Evolutionary conservation across 352 stramenopile genomes (phyloP).

Genomic region (Globisporangium irregulare): DNA sequence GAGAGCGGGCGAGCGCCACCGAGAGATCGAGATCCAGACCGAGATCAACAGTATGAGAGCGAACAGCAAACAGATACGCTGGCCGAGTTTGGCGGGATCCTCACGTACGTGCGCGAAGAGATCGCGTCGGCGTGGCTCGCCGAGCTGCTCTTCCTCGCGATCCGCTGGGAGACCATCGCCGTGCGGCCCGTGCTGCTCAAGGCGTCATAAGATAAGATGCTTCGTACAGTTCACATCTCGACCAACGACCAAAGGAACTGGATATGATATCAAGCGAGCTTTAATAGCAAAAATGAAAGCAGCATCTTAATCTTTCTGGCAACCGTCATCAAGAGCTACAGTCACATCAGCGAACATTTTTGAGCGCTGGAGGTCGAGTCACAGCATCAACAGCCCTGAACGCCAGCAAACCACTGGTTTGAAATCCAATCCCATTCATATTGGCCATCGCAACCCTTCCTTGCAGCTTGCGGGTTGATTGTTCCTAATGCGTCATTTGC

Average conservation of each 20-base stretch:
- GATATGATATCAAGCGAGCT: too few species aligned
- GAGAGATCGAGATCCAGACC: neutral
- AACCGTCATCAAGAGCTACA: too few species aligned
- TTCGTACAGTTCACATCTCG: too few species aligned
- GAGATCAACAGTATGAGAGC: neutral
- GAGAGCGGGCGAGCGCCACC: slow-evolving; percentile 12
- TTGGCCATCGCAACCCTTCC: too few species aligned
- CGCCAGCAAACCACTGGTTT: too few species aligned
- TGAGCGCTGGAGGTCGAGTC: too few species aligned
- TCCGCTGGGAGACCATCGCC: slow-evolving; percentile 51
- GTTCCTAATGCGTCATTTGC: neutral
- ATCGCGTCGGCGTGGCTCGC: slow-evolving; percentile 44
- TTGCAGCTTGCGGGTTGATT: neutral
- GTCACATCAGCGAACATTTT: too few species aligned
- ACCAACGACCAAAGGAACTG: too few species aligned
- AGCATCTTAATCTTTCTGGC: too few species aligned
- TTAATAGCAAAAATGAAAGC: too few species aligned
- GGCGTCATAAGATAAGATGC: slow-evolving; percentile 7
- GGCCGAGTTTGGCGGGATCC: slow-evolving; percentile 45
- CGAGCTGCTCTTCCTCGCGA: slow-evolving; percentile 57
- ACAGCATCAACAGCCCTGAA: too few species aligned
- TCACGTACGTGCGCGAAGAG: slow-evolving; percentile 50
- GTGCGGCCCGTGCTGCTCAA: slow-evolving; percentile 44
- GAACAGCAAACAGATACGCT: slow-evolving; percentile 7
- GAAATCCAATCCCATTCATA: too few species aligned